Evolutionary conservation across 2,329 filamentous ascomycete species (phyloP).

Genomic region (Claviceps africana): DNA sequence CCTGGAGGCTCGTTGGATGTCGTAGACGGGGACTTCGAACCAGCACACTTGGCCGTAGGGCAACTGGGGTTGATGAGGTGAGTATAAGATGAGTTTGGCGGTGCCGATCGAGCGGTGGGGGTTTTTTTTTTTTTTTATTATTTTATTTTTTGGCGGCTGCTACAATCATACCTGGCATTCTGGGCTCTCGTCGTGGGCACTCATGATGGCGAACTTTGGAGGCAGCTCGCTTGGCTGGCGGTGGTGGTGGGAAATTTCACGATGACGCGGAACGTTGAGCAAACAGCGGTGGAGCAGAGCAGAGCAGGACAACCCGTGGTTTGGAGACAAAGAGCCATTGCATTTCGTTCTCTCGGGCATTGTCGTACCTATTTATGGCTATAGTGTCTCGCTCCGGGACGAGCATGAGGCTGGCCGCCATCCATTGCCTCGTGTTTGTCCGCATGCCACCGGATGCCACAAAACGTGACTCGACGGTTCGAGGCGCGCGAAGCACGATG

Average conservation of each 20-base stretch:
- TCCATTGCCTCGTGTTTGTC: neutral
- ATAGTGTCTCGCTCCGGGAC: neutral
- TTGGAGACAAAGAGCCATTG: neutral
- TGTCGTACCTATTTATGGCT: neutral
- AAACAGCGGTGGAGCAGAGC: neutral
- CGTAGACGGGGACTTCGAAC: slow-evolving; percentile 24
- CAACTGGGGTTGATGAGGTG: neutral
- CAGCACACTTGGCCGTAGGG: slow-evolving; percentile 22
- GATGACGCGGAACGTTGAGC: neutral
- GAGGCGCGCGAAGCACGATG: no score
- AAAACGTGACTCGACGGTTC: no score
- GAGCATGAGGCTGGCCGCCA: neutral
- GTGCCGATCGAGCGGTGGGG: no score
- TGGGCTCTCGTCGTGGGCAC: neutral
- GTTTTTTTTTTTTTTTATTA: no score
- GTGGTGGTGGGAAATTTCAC: neutral
- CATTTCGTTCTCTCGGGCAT: neutral
- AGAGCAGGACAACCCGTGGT: neutral
- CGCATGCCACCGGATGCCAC: no score
- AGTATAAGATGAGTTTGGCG: neutral
- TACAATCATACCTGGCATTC: neutral
- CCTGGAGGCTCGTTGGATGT: slow-evolving; percentile 19
- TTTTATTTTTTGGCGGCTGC: neutral
- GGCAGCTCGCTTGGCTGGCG: neutral
- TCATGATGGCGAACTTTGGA: neutral